Evolutionary conservation across 345 rosid genomes (phyloP).

Genomic region (Microthlaspi erraticum): DNA sequence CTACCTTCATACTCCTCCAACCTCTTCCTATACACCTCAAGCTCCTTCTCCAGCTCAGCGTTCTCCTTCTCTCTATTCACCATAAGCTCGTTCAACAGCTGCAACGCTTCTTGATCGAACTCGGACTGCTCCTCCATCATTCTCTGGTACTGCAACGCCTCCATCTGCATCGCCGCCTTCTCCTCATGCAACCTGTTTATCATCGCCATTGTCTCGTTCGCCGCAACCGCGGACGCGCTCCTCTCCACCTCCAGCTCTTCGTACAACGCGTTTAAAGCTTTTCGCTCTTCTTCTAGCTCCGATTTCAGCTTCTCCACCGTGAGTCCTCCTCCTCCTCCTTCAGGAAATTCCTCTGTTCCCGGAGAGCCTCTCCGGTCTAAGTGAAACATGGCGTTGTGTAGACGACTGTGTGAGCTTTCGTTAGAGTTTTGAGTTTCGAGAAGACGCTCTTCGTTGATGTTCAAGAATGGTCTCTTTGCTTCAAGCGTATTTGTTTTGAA

Average conservation of each 20-base stretch:
- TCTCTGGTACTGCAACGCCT: constrained; percentile 95
- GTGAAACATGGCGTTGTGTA: constrained; percentile 60
- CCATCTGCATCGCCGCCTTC: constrained; percentile 99
- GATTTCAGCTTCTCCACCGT: constrained; percentile 70
- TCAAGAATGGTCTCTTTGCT: constrained; percentile 41
- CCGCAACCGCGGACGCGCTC: constrained; percentile 87
- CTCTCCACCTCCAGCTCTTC: constrained; percentile 95
- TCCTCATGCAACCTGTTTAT: constrained; percentile 97
- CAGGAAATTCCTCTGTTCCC: constrained; percentile 64
- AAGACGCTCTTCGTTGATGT: constrained; percentile 61
- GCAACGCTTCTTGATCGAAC: constrained; percentile 97
- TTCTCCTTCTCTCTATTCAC: constrained; percentile 85
- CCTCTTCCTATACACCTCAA: constrained; percentile 65
- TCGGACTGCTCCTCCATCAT: constrained; percentile 99
- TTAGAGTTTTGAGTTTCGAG: constrained; percentile 66
- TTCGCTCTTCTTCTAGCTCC: constrained; percentile 68
- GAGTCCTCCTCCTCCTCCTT: constrained; percentile 47
- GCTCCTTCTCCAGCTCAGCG: constrained; percentile 75
- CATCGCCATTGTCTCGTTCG: constrained; percentile 99
- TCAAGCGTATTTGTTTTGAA: constrained; percentile 52
- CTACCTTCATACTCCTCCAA: constrained; percentile 72
- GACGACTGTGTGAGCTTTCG: constrained; percentile 59
- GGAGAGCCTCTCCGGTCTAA: constrained; percentile 63
- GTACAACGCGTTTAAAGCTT: constrained; percentile 68
- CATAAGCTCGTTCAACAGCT: constrained; percentile 81